Evolutionary conservation across 2,329 filamentous ascomycete genomes (phyloP).

Genomic region (Alternaria panax): DNA sequence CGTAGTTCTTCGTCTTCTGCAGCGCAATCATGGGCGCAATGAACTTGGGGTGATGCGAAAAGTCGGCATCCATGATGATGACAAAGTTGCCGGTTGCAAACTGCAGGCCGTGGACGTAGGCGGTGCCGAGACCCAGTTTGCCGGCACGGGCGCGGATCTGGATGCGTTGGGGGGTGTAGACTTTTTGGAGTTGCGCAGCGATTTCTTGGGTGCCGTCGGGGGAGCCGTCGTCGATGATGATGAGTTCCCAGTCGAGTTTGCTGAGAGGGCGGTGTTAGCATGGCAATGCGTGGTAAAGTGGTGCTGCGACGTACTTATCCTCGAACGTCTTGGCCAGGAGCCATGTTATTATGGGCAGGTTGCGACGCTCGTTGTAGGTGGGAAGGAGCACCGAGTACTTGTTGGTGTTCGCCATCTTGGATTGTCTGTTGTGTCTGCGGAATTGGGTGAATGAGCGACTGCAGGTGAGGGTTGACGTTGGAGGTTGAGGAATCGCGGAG

Average conservation of each 20-base stretch:
- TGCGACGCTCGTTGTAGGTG: slow-evolving; percentile 97
- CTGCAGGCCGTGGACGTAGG: slow-evolving; percentile 93
- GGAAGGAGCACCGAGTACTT: slow-evolving; percentile 98
- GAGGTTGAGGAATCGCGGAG: slow-evolving; percentile 28
- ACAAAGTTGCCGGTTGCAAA: slow-evolving; percentile 92
- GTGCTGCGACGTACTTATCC: slow-evolving; percentile 69
- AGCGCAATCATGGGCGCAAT: slow-evolving; percentile 90
- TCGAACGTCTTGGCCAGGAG: slow-evolving; percentile 91
- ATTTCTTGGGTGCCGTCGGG: slow-evolving; percentile 94
- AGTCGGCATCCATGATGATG: slow-evolving; percentile 99
- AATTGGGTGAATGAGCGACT: slow-evolving; percentile 41
- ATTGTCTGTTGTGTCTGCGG: slow-evolving; percentile 18
- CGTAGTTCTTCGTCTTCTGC: slow-evolving; percentile 80
- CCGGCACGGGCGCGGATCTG: slow-evolving; percentile 86
- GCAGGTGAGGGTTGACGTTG: slow-evolving; percentile 24
- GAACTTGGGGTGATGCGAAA: slow-evolving; percentile 99
- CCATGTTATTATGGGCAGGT: slow-evolving; percentile 95
- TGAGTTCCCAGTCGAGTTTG: slow-evolving; percentile 93
- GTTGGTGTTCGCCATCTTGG: slow-evolving; percentile 59
- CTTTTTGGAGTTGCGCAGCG: slow-evolving; percentile 86
- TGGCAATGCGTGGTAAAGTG: background rate
- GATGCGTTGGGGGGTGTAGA: slow-evolving; percentile 78
- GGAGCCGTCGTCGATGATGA: slow-evolving; percentile 97
- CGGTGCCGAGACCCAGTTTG: slow-evolving; percentile 95
- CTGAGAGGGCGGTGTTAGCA: slow-evolving; percentile 55